phyloP scores from a whole-genome alignment of 768 basidiomycete genomes.

The Naganishia friedmannii region DNA sequence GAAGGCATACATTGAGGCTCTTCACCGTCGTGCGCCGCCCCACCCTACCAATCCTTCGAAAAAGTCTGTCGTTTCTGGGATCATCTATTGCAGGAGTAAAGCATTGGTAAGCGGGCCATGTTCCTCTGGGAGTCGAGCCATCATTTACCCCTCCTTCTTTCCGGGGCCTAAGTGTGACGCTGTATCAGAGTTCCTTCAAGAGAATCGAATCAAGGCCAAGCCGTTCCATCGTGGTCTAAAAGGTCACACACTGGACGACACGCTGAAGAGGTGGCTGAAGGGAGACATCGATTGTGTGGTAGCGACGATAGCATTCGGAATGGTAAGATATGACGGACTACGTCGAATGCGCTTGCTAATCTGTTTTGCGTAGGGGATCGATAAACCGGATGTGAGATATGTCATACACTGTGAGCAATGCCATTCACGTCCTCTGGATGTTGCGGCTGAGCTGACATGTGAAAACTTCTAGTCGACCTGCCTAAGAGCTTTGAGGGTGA shows the following conservation, averaged over 20 bases:
- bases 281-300: slow-evolving; percentile 31
- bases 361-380: slow-evolving; percentile 42
- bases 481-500: slow-evolving; percentile 51
- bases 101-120: slow-evolving; percentile 36
- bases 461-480: slow-evolving; percentile 36
- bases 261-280: slow-evolving; percentile 37
- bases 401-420: slow-evolving; percentile 47
- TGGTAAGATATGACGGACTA: slow-evolving; percentile 39
- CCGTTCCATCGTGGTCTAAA: slow-evolving; percentile 42
- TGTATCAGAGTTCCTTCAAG: slow-evolving; percentile 37
- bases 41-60: slow-evolving; percentile 6
- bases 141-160: background rate
- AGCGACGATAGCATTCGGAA: slow-evolving; percentile 52
- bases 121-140: background rate
- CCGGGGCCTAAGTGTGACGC: slow-evolving; percentile 42
- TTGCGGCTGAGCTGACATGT: background rate
- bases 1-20: slow-evolving; percentile 41
- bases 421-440: too few relatives aligned
- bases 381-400: slow-evolving; percentile 52
- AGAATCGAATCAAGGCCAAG: slow-evolving; percentile 39
- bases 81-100: slow-evolving; percentile 48
- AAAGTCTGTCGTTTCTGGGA: slow-evolving; percentile 41
- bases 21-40: slow-evolving; percentile 32
- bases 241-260: slow-evolving; percentile 30
- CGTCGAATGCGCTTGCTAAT: background rate